Evolutionary conservation across 1,284 basidiomycete species (phyloP), one percentile per base, ranked within the genome.

Genomic region (Tetrapyrgos nigripes): DNA sequence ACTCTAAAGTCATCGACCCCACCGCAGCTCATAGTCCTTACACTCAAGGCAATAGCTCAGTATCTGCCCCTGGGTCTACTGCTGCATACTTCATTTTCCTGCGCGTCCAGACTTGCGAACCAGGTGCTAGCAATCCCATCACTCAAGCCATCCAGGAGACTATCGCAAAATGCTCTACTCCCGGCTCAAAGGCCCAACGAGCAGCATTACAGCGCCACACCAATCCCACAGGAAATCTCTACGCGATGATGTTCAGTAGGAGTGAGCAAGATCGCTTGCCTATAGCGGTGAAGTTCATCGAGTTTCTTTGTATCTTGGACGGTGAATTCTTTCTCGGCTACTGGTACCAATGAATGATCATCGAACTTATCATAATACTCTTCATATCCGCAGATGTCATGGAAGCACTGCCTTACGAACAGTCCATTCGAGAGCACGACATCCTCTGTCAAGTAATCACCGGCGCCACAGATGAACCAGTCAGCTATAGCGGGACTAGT

Each of bases 221-320:
- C 1, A 68, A 68, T 56, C 67, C 67, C 4, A 57, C 47, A 31
- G 64, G 66, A 5, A 64, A 62, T 48, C 59, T 65, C 26, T 68
- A 66, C 44, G 59, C 60, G 0, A 46, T 67, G 17, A 65, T 63
- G 37, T 58, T 65, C 27, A 31, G 46, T 19, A 57, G 63, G 48
- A 62, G 62, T 27, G 61, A 68, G 33, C 59, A 63, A 31, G 59
- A 62, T 31, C 63, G 63, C 31, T 50, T 67, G 26, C 52, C 60
- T 46, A 61, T 58, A 56, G 63, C 64, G 21, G 64, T 65, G 24
- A 62, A 65, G 46, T 57, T 63, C 27, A 53, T 67, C 28, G 64
- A 68, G 51, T 58, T 66, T 55, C 58, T 67, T 50, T 66, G 66
- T 58, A 66, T 66, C 43, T 62, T 67, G 44, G 66, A 67, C 49